phyloP scores from a whole-genome alignment of 169 alveolate genomes.

The Cryptosporidium tyzzeri region DNA sequence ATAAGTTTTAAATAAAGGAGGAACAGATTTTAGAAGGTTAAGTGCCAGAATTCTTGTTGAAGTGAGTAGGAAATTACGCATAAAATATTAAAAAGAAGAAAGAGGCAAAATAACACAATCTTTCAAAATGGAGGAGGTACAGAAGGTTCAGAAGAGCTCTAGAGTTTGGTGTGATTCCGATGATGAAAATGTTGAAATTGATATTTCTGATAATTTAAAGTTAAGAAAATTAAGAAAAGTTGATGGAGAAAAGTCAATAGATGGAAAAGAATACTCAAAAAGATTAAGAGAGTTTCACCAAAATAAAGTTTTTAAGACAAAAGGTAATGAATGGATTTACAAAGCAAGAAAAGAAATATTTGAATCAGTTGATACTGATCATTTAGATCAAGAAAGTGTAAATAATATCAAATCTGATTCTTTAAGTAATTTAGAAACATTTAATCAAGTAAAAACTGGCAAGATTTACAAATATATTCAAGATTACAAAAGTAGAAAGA shows the following conservation, averaged over 20 bases:
- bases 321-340: slow-evolving; percentile 51
- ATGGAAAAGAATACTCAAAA: slow-evolving; percentile 33
- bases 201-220: slow-evolving; percentile 23
- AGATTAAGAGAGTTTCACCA: slow-evolving; percentile 52
- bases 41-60: not conserved
- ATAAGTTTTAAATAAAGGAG: not conserved
- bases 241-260: slow-evolving; percentile 17
- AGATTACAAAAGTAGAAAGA: not conserved
- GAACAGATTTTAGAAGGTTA: no score
- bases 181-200: slow-evolving; percentile 40
- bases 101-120: not conserved
- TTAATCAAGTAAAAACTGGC: slow-evolving; percentile 3
- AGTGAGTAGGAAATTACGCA: not conserved
- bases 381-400: not conserved
- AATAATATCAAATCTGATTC: not conserved
- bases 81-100: not conserved
- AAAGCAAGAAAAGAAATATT: slow-evolving; percentile 28
- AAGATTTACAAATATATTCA: slow-evolving; percentile 27
- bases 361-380: not conserved
- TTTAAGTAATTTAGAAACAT: not conserved
- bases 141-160: not conserved
- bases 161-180: slow-evolving; percentile 71
- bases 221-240: slow-evolving; percentile 52
- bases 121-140: not conserved
- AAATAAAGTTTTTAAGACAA: slow-evolving; percentile 27